Evolutionary conservation across 208 protist species (phyloP).

Genomic region (Trypanosoma melophagium): DNA sequence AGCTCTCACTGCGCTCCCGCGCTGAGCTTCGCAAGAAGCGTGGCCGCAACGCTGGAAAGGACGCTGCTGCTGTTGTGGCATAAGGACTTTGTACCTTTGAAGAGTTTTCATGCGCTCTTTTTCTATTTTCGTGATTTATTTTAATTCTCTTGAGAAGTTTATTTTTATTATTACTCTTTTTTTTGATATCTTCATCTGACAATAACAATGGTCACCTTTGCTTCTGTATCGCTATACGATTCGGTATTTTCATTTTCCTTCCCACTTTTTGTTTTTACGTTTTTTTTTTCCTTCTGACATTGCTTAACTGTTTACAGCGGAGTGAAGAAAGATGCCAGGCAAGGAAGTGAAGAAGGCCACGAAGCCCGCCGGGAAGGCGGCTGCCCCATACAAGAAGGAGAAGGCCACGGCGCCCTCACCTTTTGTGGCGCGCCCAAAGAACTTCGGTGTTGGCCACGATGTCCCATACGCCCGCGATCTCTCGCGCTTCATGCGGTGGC

Average conservation of each 20-base stretch:
- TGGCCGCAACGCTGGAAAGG: slow-evolving; percentile 53
- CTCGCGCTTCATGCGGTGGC: slow-evolving; percentile 98
- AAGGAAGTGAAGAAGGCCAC: slow-evolving; percentile 82
- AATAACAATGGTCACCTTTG: neutral
- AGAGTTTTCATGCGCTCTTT: slow-evolving; percentile 1
- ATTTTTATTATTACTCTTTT: neutral
- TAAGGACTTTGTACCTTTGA: slow-evolving; percentile 1
- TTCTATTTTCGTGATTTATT: slow-evolving; percentile 22
- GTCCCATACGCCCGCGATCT: slow-evolving; percentile 95
- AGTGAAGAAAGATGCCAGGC: slow-evolving; percentile 47
- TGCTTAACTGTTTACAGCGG: slow-evolving; percentile 6
- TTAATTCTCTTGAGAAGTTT: slow-evolving; percentile 6
- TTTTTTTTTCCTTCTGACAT: slow-evolving; percentile 10
- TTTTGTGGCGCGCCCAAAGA: slow-evolving; percentile 84
- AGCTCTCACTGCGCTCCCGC: slow-evolving; percentile 81
- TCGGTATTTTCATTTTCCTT: neutral
- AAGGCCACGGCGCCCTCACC: slow-evolving; percentile 40
- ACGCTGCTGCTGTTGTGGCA: slow-evolving; percentile 39
- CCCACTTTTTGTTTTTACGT: neutral
- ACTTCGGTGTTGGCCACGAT: slow-evolving; percentile 93
- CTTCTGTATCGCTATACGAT: neutral
- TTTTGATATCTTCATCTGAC: neutral
- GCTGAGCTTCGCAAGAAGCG: slow-evolving; percentile 85
- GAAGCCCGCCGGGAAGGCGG: slow-evolving; percentile 64
- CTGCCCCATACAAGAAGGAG: slow-evolving; percentile 80